phyloP scores from a whole-genome alignment of 805 yeast genomes.

The Wickerhamomyces tratensis region DNA sequence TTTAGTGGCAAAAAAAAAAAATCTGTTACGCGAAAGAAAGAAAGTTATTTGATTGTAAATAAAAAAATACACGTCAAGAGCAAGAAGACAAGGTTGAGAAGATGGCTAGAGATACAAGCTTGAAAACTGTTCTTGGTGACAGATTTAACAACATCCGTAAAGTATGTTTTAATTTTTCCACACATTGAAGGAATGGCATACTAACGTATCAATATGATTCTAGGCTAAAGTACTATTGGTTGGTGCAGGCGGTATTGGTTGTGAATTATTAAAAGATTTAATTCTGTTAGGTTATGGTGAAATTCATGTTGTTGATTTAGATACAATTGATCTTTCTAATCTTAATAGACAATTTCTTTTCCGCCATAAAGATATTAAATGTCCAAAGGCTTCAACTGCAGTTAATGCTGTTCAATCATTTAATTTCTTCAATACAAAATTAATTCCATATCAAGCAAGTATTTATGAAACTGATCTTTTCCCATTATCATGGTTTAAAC shows the following conservation, averaged over 20 bases:
- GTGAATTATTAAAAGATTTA: slow-evolving; percentile 78
- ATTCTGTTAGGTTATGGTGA: slow-evolving; percentile 76
- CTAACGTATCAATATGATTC: no score
- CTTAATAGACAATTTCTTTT: slow-evolving; percentile 90
- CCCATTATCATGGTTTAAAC: slow-evolving; percentile 66
- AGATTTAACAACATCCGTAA: not conserved
- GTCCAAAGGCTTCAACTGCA: slow-evolving; percentile 81
- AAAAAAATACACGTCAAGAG: no score
- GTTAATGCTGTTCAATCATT: slow-evolving; percentile 71
- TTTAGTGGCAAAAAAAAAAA: no score
- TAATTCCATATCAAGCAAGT: slow-evolving; percentile 78
- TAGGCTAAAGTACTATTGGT: slow-evolving; percentile 61
- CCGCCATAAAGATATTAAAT: slow-evolving; percentile 80
- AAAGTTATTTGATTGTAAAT: no score
- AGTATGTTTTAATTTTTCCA: not conserved
- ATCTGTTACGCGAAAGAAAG: no score
- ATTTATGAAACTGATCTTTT: slow-evolving; percentile 70
- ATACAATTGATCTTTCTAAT: slow-evolving; percentile 88
- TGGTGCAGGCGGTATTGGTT: slow-evolving; percentile 97
- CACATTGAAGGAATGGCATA: no score
- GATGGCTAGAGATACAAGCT: not conserved
- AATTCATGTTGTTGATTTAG: slow-evolving; percentile 88
- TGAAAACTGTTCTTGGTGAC: slow-evolving; percentile 1
- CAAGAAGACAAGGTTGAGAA: not conserved
- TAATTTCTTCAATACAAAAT: slow-evolving; percentile 47